These are phyloP conservation scores for Backusella australiensis DNA, from an alignment of 192 early-diverging fungal genomes.

Conservation along the genomic window DNA sequence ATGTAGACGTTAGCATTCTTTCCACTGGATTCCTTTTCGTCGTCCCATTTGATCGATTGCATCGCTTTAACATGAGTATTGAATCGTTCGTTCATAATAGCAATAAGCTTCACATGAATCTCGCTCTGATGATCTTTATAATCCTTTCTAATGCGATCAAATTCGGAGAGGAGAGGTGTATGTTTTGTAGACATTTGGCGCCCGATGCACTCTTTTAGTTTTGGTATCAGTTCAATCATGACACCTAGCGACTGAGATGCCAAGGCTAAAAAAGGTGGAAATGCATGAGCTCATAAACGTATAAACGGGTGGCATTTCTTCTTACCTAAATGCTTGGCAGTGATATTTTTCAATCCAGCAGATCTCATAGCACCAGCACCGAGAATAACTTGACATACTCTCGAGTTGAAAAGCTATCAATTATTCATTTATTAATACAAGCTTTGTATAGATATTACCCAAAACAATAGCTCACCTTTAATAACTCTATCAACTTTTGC, in stretches of 20 bases:
- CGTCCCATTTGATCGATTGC: slow-evolving; percentile 56
- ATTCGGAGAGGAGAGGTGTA: slow-evolving; percentile 78
- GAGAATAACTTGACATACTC: slow-evolving; percentile 95
- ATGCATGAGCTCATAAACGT: not conserved
- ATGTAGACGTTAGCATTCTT: slow-evolving; percentile 61
- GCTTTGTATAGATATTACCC: not conserved
- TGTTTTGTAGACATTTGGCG: slow-evolving; percentile 77
- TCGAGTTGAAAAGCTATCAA: slow-evolving; percentile 86
- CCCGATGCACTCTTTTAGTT: slow-evolving; percentile 72
- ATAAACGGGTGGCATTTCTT: not conserved
- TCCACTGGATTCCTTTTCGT: slow-evolving; percentile 15
- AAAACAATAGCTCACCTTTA: slow-evolving; percentile 56
- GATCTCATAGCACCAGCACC: slow-evolving; percentile 96
- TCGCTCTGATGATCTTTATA: slow-evolving; percentile 90
- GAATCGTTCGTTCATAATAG: slow-evolving; percentile 94
- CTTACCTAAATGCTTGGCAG: slow-evolving; percentile 90
- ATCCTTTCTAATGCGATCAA: slow-evolving; percentile 83
- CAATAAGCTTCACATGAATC: slow-evolving; percentile 86
- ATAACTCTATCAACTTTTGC: slow-evolving; percentile 83
- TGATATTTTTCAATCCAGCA: slow-evolving; percentile 96
- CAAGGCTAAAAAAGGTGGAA: slow-evolving; percentile 54
- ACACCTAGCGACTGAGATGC: slow-evolving; percentile 90
- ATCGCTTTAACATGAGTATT: slow-evolving; percentile 76
- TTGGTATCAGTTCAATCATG: slow-evolving; percentile 85
- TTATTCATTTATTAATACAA: not conserved